Base-by-base conservation (phyloP, 331 rosid genomes). In the Rhamnella rubrinervis region DNA sequence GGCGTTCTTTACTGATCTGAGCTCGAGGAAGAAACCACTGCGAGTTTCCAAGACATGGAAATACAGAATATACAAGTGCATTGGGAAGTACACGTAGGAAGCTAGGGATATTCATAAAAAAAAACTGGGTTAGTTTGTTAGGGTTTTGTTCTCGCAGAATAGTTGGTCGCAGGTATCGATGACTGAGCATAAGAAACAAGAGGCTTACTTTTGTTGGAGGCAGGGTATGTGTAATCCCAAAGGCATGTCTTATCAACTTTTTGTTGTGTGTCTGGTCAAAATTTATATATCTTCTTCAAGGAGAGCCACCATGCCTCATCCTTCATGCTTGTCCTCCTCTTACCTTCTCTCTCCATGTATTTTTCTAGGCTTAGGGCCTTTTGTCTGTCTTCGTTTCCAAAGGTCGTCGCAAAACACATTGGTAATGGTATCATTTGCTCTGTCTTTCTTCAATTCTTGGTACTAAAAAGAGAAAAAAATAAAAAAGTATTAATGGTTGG, bases 191-290 rank as follows among this genome's bases (percentile, higher is more conserved):
- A 18, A 57, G 46, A 53, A 66, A 75, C 53, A 75, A 47, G 65
- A 75, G 25, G 51, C 38, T 66, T 55, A 63, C 8, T 63, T 38
- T 65, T 62, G 44, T 62, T 49, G 72, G 19, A 75, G 81, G 76
- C 55, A 63, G 21, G 35, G 35, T 31, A 41, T 47, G 79, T 72
- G 78, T 80, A 80, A 82, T 76, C 90, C 88, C 86, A 68, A 77
- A 85, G 90, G 88, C 68, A 83, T 79, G 93, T 83, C 85, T 59
- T 68, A 60, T 80, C 66, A 55, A 55, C 70, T 63, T 80, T 80
- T 31, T 31, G 35, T 17, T 17, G 52, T 59, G 49, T 63, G 7
- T 26, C 31, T 26, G 71, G 78, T 74, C 76, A 77, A 80, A 68
- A 37, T 61, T 74, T 67, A 40, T 25, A 66, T 44, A 13, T 44